Base-by-base conservation (phyloP, 2,329 filamentous ascomycete species). In the Emericellopsis atlantica region DNA sequence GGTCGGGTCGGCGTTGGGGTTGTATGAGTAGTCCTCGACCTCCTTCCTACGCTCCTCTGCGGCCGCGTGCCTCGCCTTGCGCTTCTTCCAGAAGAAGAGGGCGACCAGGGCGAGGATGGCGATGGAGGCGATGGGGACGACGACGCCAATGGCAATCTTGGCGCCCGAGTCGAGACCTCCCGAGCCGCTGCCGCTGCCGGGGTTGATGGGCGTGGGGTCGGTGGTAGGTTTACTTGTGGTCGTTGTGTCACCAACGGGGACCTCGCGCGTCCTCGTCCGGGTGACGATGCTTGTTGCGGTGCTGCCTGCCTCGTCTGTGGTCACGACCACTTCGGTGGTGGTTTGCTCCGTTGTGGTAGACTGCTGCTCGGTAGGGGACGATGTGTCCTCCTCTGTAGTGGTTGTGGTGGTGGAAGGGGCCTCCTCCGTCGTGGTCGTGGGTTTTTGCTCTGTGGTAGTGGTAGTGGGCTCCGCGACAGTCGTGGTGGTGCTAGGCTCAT, bases 1-100 rank as follows among this genome's bases (percentile, higher is more conserved):
- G 1, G 84, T 87, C 1, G 89, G 87, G 56, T 95, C 89, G 45
- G 88, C 81, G 62, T 96, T 96, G n/a, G 92, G 92, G 59, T 96
- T 96, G 69, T 89, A 96, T 26, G 84, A 82, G 58, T 96, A 96
- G 56, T 96, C 92, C 59, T 96, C 90, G 10, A 95, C 88, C 62
- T 98, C 92, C 65, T 95, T 95, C 47, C 89, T 78, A 39, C 92
- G 78, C 52, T 89, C 79, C 52, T 95, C 92, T 55, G 92, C 87
- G 12, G 82, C 84, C 47, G 79, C 77, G 67, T 87, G 92, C 48
- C 81, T 79, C 53, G 84, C 80, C 66, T 93, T 94, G 47, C 88
- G 82, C 65, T 79, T 88, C 56, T 85, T 79, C 87, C 88, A 98
- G 54, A 90, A 77, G 59, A 84, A 88, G 23, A 95, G 69, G 6